Conservation (phyloP, 2,329 filamentous ascomycete species). For the Paecilomyces sp. region DNA sequence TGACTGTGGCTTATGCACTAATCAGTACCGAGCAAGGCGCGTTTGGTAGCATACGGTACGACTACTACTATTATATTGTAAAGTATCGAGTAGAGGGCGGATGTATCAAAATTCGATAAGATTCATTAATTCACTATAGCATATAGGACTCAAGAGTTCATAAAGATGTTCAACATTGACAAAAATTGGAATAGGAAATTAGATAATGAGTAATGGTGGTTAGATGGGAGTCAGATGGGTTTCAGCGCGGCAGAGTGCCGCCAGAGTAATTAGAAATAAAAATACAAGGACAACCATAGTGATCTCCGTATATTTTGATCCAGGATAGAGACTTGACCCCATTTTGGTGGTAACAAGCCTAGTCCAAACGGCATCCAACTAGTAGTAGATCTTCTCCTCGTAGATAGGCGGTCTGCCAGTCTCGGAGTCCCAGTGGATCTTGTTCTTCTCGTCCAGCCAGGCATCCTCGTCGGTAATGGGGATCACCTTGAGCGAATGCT, state of each 20-base stretch:
- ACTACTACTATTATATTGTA: neutral
- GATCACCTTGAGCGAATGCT: constrained; percentile 63
- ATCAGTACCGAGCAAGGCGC: too few relatives aligned
- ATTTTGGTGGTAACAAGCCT: neutral
- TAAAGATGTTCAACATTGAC: neutral
- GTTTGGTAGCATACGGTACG: neutral
- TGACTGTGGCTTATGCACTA: too few relatives aligned
- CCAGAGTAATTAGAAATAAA: neutral
- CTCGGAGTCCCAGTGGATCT: constrained; percentile 52
- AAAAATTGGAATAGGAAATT: neutral
- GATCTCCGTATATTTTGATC: neutral
- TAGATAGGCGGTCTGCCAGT: constrained; percentile 53
- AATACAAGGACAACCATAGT: neutral
- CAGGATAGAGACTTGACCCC: neutral
- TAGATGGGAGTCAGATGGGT: neutral
- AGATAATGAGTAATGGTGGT: neutral
- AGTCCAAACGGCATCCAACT: constrained; percentile 6
- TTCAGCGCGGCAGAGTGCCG: neutral
- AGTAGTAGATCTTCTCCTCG: constrained; percentile 50
- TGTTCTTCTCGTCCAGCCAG: constrained; percentile 62
- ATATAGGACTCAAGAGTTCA: neutral
- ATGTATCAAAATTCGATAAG: neutral
- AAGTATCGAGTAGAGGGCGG: neutral
- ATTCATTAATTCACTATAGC: neutral
- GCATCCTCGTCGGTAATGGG: constrained; percentile 76